Evolutionary conservation across 257 asterid genomes (phyloP).

Genomic region (Leonotis leonurus): DNA sequence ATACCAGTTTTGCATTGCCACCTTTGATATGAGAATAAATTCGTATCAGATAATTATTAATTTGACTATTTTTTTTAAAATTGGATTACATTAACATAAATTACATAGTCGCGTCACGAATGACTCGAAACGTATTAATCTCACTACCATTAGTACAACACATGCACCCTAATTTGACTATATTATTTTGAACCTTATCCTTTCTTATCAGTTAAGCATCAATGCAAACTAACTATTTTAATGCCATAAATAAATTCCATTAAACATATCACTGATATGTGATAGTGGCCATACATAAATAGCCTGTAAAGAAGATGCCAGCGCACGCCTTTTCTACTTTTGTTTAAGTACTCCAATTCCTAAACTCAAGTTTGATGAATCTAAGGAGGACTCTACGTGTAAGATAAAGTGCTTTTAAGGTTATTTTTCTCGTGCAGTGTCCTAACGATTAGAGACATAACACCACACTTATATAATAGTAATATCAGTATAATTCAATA

Average conservation of each 20-base stretch:
- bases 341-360: not conserved
- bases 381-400: not conserved
- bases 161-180: no score
- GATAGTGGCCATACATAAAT: not conserved
- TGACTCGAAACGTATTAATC: no score
- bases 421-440: constrained; percentile 1
- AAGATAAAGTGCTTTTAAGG: not conserved
- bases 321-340: not conserved
- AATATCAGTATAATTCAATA: not conserved
- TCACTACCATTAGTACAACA: no score
- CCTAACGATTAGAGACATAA: constrained; percentile 9
- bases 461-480: constrained; percentile 2
- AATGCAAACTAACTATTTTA: not conserved
- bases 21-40: no score
- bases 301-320: constrained; percentile 12
- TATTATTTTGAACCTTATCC: not conserved
- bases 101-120: no score
- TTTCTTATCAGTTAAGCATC: not conserved
- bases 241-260: not conserved
- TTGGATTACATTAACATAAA: no score
- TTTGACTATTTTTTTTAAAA: no score
- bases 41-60: no score
- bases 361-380: not conserved
- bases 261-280: not conserved
- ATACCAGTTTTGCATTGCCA: no score